Evolutionary conservation across 257 asterid species (phyloP).

Genomic region (Solanum etuberosum): DNA sequence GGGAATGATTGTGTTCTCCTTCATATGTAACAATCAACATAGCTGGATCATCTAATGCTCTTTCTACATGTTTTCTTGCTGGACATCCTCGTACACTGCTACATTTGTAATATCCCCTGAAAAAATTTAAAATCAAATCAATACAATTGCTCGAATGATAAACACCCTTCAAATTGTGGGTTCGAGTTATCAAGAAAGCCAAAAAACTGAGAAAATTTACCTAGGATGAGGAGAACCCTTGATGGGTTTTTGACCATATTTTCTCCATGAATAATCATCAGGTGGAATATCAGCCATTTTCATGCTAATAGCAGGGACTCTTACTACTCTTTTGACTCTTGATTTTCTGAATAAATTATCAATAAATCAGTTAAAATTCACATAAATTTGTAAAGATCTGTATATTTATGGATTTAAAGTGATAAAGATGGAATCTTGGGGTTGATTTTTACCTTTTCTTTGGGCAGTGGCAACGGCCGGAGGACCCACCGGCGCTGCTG

Average conservation of each 20-base stretch:
- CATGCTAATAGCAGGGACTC: conserved; percentile 61
- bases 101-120: conserved; percentile 71
- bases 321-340: conserved; percentile 36
- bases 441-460: conserved; percentile 45
- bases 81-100: conserved; percentile 66
- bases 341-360: conserved; percentile 31
- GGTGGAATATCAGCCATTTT: conserved; percentile 83
- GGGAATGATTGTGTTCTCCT: conserved; percentile 58
- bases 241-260: conserved; percentile 78
- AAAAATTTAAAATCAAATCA: background rate
- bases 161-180: background rate
- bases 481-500: conserved; percentile 48
- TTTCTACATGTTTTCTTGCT: conserved; percentile 60
- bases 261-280: conserved; percentile 76
- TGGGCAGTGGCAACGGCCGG: conserved; percentile 70
- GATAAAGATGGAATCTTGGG: background rate
- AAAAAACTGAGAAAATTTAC: background rate
- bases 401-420: background rate
- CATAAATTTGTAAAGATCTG: background rate
- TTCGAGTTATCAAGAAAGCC: background rate
- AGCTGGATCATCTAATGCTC: conserved; percentile 53
- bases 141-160: background rate
- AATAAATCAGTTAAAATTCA: background rate
- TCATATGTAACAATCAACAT: conserved; percentile 61
- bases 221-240: conserved; percentile 81